phyloP scores from a whole-genome alignment of 1,284 basidiomycete species.

The Sporisorium scitamineum region DNA sequence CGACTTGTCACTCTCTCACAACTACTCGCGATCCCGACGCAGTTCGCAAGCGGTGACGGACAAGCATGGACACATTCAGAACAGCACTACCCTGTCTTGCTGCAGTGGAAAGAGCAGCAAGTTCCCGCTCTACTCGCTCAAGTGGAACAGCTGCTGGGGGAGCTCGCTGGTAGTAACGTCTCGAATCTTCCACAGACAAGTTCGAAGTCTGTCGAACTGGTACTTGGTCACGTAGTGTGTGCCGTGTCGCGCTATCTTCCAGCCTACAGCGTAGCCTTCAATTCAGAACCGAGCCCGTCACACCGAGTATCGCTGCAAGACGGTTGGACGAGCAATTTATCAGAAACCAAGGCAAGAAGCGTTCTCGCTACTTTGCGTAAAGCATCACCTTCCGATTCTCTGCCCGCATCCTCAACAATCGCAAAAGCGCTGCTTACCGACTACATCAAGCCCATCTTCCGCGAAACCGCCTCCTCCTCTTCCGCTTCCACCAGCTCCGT shows the following conservation, averaged over 20 bases:
- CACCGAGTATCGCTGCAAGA: slow-evolving; percentile 4
- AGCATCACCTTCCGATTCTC: not conserved
- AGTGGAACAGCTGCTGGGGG: not conserved
- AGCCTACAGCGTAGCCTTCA: not conserved
- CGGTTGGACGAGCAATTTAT: slow-evolving; percentile 13
- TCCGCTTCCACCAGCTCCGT: slow-evolving; percentile 14
- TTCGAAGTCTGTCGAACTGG: slow-evolving; percentile 3
- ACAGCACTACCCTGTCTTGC: slow-evolving; percentile 22
- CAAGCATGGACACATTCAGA: slow-evolving; percentile 31
- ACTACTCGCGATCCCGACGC: slow-evolving; percentile 15
- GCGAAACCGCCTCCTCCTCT: slow-evolving; percentile 17
- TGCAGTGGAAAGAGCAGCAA: slow-evolving; percentile 30
- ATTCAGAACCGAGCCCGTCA: not conserved
- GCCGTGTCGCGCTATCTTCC: slow-evolving; percentile 18
- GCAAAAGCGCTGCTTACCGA: slow-evolving; percentile 21
- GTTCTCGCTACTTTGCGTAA: not conserved
- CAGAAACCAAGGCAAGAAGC: not conserved
- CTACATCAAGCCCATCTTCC: slow-evolving; percentile 42
- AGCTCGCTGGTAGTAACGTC: not conserved
- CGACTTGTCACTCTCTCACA: slow-evolving; percentile 5
- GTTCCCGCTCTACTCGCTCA: slow-evolving; percentile 18
- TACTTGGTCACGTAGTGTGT: slow-evolving; percentile 27
- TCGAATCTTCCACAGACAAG: too few species aligned
- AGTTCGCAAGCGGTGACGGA: slow-evolving; percentile 29
- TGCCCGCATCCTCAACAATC: not conserved